Evolutionary conservation across 345 rosid species (phyloP), one percentile per base, ranked within the genome.

Genomic region (Arabidopsis arenosa): DNA sequence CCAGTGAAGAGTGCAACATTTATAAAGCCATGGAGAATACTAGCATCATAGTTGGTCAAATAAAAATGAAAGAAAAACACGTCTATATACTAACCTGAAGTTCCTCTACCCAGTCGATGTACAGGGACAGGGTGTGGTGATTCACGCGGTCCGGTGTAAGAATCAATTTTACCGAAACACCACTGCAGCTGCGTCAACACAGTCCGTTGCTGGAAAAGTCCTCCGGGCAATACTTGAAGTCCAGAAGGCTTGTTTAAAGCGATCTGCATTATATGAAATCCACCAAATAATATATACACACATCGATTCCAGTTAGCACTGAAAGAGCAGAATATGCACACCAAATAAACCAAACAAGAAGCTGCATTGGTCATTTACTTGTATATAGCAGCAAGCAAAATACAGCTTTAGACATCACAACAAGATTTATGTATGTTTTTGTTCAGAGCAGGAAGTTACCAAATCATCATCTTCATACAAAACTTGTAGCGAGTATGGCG

Each of bases 231-330:
- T 53, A 93, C 97, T 85, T 91, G 98, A 77, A 91, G 85, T 59
- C 96, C 92, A 55, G 94, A 88, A 73, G 97, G 98, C 87, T 91
- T 91, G 84, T 87, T 91, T 63, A 93, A 69, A 80, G 93, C 97
- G 76, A 90, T 85, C 97, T 91, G 81, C 74, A 73, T 40, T 72
- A 62, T 41, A 63, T 70, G 13, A 71, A 48, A 21, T 10, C 53
- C 30, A 70, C 64, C 63, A 60, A 43, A 40, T n/a, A n/a, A n/a
- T n/a, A n/a, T 3, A 33, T 2, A 64, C 56, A 69, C 37, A 61
- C 61, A 64, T 30, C 62, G 26, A 23, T 41, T 12, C 5, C 45
- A 41, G 4, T 41, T 14, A 41, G 12, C 45, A 35, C 15, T 17
- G 49, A 52, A 28, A 7, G 45, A 41, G 45, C 45, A 41, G 13